phyloP scores from a whole-genome alignment of 2,329 filamentous ascomycete genomes.

The Trichophyton schoenleinii region DNA sequence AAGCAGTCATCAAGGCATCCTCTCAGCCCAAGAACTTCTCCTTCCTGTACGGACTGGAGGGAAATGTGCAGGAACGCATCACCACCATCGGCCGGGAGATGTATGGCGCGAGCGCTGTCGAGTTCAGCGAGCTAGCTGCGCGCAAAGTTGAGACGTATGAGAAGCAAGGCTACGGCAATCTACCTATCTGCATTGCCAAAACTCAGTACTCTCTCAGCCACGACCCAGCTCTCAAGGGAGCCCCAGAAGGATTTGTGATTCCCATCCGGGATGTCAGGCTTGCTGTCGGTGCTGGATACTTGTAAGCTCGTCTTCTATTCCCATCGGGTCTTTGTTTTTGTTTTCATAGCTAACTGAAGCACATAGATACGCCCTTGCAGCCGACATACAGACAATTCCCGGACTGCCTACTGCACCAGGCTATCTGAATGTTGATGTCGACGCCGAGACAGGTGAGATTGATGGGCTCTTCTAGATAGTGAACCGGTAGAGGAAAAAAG shows the following conservation, averaged over 20 bases:
- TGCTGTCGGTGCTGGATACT: conserved; percentile 84
- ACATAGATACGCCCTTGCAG: conserved; percentile 71
- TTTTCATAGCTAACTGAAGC: not conserved
- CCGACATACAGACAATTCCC: conserved; percentile 96
- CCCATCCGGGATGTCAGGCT: conserved; percentile 89
- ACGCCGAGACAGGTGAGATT: conserved; percentile 71
- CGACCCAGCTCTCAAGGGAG: conserved; percentile 86
- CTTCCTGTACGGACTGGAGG: conserved; percentile 70
- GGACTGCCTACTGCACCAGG: conserved; percentile 89
- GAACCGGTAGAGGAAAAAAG: not conserved
- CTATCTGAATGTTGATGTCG: conserved; percentile 82
- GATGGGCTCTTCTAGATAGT: conserved; percentile 67
- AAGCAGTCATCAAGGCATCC: conserved; percentile 70
- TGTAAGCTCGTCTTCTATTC: conserved; percentile 43
- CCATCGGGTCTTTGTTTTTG: not conserved
- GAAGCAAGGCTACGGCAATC: conserved; percentile 76
- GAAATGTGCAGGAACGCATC: conserved; percentile 75
- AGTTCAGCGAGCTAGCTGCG: conserved; percentile 87
- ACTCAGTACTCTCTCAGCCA: conserved; percentile 95
- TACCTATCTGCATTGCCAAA: conserved; percentile 96
- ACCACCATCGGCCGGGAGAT: conserved; percentile 81
- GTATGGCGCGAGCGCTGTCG: conserved; percentile 82
- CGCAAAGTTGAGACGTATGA: conserved; percentile 95
- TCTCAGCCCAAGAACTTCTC: conserved; percentile 78
- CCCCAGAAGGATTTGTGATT: conserved; percentile 84